Evolutionary conservation across 2,329 filamentous ascomycete species (phyloP).

Genomic region (Penicillium expansum): DNA sequence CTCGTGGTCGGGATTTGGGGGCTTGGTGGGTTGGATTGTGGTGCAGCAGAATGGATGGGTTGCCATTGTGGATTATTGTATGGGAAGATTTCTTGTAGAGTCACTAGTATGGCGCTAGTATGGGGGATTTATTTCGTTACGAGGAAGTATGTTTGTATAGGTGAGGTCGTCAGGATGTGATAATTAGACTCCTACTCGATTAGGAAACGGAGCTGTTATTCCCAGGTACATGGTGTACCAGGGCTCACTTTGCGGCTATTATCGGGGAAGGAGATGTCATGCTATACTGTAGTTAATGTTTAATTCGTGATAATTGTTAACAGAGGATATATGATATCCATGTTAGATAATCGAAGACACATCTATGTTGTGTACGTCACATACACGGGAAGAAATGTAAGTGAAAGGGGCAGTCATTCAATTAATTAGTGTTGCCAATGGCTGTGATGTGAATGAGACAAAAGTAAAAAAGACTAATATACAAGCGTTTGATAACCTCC

Average conservation of each 20-base stretch:
- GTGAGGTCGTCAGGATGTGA: conserved; percentile 1
- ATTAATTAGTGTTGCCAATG: not conserved
- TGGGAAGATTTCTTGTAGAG: not conserved
- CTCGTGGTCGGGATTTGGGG: not conserved
- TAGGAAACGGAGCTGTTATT: not conserved
- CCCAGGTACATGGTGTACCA: not conserved
- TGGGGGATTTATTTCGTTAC: too few species aligned
- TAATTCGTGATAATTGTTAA: not conserved
- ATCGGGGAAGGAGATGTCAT: too few species aligned
- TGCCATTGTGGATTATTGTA: not conserved
- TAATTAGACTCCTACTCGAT: not conserved
- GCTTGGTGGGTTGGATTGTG: not conserved
- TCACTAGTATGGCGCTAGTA: too few species aligned
- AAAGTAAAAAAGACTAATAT: conserved; percentile 11
- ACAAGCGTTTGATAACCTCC: conserved; percentile 12
- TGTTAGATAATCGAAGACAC: not conserved
- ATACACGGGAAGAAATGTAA: not conserved
- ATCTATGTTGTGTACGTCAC: not conserved
- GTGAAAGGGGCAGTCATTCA: not conserved
- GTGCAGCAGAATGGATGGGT: not conserved
- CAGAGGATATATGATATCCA: not conserved
- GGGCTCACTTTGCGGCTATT: not conserved
- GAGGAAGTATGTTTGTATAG: too few species aligned
- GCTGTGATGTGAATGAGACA: not conserved
- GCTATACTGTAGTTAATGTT: too few species aligned